Evolutionary conservation across 805 yeast species (phyloP).

Genomic region (Isabelozyma rhagii): DNA sequence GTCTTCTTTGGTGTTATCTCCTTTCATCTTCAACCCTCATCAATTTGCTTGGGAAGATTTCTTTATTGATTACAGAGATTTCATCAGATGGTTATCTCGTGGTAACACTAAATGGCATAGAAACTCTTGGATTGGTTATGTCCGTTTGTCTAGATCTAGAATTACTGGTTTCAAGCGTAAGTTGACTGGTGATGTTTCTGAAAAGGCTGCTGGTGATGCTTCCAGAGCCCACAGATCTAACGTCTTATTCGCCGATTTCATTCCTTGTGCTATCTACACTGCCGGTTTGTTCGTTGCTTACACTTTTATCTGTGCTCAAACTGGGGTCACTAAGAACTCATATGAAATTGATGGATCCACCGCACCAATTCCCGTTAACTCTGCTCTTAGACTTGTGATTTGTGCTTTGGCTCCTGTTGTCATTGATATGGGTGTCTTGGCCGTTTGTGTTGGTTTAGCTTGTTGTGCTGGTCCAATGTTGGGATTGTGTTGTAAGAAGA

Average conservation of each 20-base stretch:
- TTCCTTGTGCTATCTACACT: slow-evolving; percentile 69
- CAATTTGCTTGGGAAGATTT: slow-evolving; percentile 96
- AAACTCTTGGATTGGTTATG: slow-evolving; percentile 85
- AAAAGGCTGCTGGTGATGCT: slow-evolving; percentile 64
- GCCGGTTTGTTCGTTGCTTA: slow-evolving; percentile 72
- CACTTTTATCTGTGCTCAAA: slow-evolving; percentile 81
- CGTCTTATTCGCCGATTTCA: slow-evolving; percentile 73
- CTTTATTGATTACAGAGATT: slow-evolving; percentile 94
- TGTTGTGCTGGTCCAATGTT: slow-evolving; percentile 98
- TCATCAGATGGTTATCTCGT: slow-evolving; percentile 85
- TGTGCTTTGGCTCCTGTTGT: slow-evolving; percentile 90
- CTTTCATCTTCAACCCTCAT: slow-evolving; percentile 95
- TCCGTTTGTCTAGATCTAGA: slow-evolving; percentile 77
- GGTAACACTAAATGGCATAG: slow-evolving; percentile 88
- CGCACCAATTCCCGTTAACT: slow-evolving; percentile 54
- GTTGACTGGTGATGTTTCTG: slow-evolving; percentile 63
- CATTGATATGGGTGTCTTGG: slow-evolving; percentile 81
- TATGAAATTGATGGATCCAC: slow-evolving; percentile 28
- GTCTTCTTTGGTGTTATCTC: slow-evolving; percentile 84
- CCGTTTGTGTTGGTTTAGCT: slow-evolving; percentile 73
- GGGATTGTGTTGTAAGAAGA: slow-evolving; percentile 93
- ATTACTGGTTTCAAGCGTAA: slow-evolving; percentile 88
- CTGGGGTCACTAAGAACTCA: slow-evolving; percentile 60
- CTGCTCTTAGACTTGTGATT: slow-evolving; percentile 66
- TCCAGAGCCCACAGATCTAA: slow-evolving; percentile 78